Evolutionary conservation across 2,329 filamentous ascomycete genomes (phyloP), one percentile per base, ranked within the genome.

Genomic region (Botrytis fragariae): DNA sequence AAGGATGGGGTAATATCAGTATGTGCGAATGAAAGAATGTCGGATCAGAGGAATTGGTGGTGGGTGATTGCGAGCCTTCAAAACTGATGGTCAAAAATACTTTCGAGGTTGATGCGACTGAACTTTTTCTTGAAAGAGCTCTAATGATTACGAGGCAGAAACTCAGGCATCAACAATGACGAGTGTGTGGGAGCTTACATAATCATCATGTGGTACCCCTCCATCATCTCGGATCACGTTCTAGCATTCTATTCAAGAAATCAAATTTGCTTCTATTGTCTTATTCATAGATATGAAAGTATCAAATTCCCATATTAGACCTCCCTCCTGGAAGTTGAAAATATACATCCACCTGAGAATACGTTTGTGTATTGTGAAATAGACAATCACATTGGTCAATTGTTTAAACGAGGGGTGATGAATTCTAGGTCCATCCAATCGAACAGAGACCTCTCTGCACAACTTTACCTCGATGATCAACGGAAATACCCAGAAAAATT

Each of bases 91-190:
- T 35, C 61, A 67, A 57, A 60, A 72, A 68, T 68, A 57, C 48
- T 69, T 72, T 68, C 62, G 71, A 72, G 54, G 63, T 72, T 68
- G 71, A 72, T 72, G 71, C 71, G 71, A 72, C 63, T 72, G 71
- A 72, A 72, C 71, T 72, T 72, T 72, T 72, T 72, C 70, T 72
- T 72, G 62, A 72, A 72, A 72, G 71, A 72, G 71, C 71, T 72
- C 68, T 70, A 70, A 62, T 35, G n/a, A 10, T 42, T 48, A 10
- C 65, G 20, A 69, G 65, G 65, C 65, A 57, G n/a, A 42, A 57
- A 9, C 25, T 72, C 37, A 72, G 70, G 70, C 70, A 67, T 44
- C 1, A 44, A 69, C 37, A 69, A 69, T 69, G 65, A 69, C 65
- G 65, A 14, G 29, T 54, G 48, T 57, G 29, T 9, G n/a, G 20